Base-by-base conservation (phyloP, 1,284 basidiomycete genomes). In the Mycocalia duriaeana region DNA sequence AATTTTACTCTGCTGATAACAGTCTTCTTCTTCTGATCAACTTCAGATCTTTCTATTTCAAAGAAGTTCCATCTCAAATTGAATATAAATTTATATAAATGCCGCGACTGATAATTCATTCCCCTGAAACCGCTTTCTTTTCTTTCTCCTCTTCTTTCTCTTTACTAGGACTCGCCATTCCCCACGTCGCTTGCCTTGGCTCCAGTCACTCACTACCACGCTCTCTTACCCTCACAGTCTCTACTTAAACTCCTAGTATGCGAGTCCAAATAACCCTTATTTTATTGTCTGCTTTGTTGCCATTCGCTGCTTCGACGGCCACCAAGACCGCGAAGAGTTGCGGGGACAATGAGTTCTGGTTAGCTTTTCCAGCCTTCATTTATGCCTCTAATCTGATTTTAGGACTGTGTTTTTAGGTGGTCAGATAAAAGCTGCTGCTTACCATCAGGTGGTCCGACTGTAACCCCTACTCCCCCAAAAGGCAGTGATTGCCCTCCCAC, bases 381-480 rank as follows among this genome's bases (percentile, higher is more conserved):
- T 49, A 47, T 43, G 48, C 46, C 45, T 48, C 40, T 19, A 22
- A 23, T 34, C n/a, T 26, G 24, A 19, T 39, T 19, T 20, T 45
- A 9, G 45, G 41, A n/a, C 18, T 35, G 40, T 39, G 19, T 47
- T 45, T 20, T 6, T 44, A 80, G 78, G 70, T 80, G 67, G 55
- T 35, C 55, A 2, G 55, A 53, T 8, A 75, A 75, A 57, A 55
- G 54, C 14, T 75, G 71, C 59, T 82, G 80, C 57, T 60, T 81
- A 44, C 73, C 72, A 11, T 53, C 68, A 42, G 79, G 79, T 41
- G 79, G 79, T 28, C 60, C 63, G 6, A 53, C 68, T 16, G 59
- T 59, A 28, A 66, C 73, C 4, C 73, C 75, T 11, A 22, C 60
- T 14, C 76, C 78, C 26, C 76, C 79, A 24, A 63, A 62, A 16